phyloP scores from a whole-genome alignment of 2,329 filamentous ascomycete genomes.

The Phaeosphaeria sp. region DNA sequence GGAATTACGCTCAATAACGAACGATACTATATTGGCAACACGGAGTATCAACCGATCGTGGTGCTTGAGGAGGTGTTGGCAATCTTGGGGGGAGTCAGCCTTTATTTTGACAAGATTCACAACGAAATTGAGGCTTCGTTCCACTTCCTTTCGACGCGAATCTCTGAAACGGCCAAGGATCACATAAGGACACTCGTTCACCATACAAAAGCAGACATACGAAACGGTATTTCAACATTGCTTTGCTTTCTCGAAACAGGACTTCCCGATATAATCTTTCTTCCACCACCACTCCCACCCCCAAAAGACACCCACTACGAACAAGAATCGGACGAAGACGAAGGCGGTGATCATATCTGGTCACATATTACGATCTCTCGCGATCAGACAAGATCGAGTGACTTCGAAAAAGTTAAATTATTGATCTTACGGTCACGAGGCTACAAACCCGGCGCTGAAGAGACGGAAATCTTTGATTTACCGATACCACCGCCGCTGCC shows the following conservation, averaged over 20 bases:
- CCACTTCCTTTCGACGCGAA: not conserved
- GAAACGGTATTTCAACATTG: not conserved
- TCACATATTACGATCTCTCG: not conserved
- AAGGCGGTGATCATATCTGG: not conserved
- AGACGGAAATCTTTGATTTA: not conserved
- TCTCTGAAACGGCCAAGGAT: not conserved
- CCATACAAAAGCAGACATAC: not conserved
- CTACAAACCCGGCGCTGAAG: not conserved
- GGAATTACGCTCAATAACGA: not conserved
- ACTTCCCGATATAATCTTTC: not conserved
- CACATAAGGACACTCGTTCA: not conserved
- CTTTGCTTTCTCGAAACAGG: not conserved
- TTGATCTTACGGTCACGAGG: not conserved
- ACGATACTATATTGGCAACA: not conserved
- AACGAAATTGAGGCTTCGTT: not conserved
- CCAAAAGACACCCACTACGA: not conserved
- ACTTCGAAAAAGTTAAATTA: not conserved
- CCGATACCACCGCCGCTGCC: conserved; percentile 1
- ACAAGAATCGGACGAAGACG: not conserved
- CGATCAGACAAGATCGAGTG: not conserved
- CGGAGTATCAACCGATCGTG: not conserved
- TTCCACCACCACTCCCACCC: not conserved
- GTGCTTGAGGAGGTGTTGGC: not conserved
- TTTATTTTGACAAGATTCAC: not conserved
- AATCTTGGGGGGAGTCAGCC: not conserved